phyloP scores from a whole-genome alignment of 78 protist species.

The Creolimax fragrantissima region DNA sequence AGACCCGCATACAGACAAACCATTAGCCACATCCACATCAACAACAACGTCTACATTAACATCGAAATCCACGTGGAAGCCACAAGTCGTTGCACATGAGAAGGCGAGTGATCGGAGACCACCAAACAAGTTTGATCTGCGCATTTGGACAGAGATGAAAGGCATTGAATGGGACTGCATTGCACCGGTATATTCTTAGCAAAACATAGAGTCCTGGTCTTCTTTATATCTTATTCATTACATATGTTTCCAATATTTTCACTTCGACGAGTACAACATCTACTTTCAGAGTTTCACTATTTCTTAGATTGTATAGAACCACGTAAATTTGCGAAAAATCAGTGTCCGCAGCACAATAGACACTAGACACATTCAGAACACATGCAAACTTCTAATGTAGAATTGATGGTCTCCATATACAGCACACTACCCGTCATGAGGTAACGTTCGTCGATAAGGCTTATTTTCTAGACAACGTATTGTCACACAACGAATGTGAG shows the following conservation, averaged over 20 bases:
- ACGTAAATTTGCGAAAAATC: too few relatives aligned
- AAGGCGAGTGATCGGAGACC: not conserved
- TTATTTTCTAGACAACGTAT: not conserved
- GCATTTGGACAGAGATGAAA: not conserved
- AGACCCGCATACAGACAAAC: not conserved
- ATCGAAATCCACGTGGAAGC: not conserved
- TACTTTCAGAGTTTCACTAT: too few relatives aligned
- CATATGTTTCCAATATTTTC: too few relatives aligned
- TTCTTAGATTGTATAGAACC: too few relatives aligned
- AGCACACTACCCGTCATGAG: not conserved
- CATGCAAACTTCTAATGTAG: too few relatives aligned
- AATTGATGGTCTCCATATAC: not conserved
- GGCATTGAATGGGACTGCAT: not conserved
- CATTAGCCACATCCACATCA: not conserved
- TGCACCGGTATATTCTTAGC: not conserved
- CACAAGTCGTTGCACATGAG: not conserved
- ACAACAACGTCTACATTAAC: not conserved
- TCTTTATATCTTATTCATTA: too few relatives aligned
- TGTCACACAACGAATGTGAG: conserved; percentile 1
- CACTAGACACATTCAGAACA: too few relatives aligned
- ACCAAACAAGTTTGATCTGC: not conserved
- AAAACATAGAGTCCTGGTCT: too few relatives aligned
- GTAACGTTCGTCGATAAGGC: not conserved
- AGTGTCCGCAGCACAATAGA: too few relatives aligned
- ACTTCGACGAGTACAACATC: too few relatives aligned